Evolutionary conservation across 2,329 filamentous ascomycete species (phyloP), one percentile per base, ranked within the genome.

Genomic region (Fusarium fracticaudum): DNA sequence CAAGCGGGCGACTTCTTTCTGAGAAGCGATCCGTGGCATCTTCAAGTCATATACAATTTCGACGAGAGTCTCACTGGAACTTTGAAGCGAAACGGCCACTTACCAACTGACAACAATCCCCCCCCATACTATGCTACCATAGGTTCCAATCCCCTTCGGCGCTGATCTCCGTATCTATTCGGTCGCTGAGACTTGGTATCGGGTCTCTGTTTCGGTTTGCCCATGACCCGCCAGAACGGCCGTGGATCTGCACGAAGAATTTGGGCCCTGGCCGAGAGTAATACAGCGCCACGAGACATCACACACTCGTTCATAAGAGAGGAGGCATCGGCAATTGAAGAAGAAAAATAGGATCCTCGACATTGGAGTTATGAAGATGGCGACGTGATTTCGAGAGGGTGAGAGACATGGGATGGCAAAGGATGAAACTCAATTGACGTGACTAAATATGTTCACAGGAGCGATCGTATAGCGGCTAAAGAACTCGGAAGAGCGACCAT

Each of bases 381-480:
- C 13, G n/a, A 6, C 9, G 18, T 15, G 29, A 29, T 7, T 29
- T 29, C 29, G 29, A 29, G 29, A 7, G 29, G 8, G 29, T 7
- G 29, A 29, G 29, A 29, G 29, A 7, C 29, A 7, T 26, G n/a
- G 1, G 7, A 24, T 26, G 22, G 22, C 22, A 17, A 24, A 10
- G 22, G 15, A 12, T 17, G 15, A 6, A 6, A 33, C 29, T 53
- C 6, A 5, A 22, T 17, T 8, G 13, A 0, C 6, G 5, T 37
- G n/a, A 4, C 50, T 5, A 14, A 11, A 37, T 1, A 14, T 20
- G 17, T 15, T 24, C 12, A 24, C 17, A 15, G 3, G 17, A 26
- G 3, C 9, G 1, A 0, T 17, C 17, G 0, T 6, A 26, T 0
- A 1, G 4, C 18, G 3, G 0, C 3, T 6, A 2, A 54, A 15